Percentiles rank a stretch among this genome's conserved stretches.
These are phyloP conservation scores for Nigrospora oryzae DNA, from an alignment of 2,329 filamentous ascomycete genomes.

Conservation along the genomic window DNA sequence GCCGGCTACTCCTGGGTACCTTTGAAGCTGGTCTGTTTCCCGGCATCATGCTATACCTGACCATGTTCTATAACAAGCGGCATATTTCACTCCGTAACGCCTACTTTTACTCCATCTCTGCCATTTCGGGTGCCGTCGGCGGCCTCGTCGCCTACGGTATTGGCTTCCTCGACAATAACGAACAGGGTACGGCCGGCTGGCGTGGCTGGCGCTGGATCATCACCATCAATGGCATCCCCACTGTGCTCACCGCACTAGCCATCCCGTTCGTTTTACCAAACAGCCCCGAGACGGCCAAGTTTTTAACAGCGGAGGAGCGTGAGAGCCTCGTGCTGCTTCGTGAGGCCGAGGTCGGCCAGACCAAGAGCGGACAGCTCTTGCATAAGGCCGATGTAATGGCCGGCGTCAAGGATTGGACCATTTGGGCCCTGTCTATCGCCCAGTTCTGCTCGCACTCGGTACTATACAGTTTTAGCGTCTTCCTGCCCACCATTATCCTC, in stretches of 20 bases:
- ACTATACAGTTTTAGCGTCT: conserved; percentile 60
- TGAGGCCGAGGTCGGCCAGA: conserved; percentile 32
- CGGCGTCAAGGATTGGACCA: conserved; percentile 54
- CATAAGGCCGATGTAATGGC: conserved; percentile 44
- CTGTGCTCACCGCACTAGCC: conserved; percentile 43
- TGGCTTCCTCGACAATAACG: conserved; percentile 50
- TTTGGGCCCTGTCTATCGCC: conserved; percentile 50
- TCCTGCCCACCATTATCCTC: conserved; percentile 61
- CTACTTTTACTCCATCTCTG: conserved; percentile 53
- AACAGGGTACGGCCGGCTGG: conserved; percentile 35
- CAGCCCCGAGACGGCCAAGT: conserved; percentile 48
- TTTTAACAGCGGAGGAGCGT: conserved; percentile 44
- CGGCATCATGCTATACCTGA: conserved; percentile 49
- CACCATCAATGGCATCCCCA: conserved; percentile 47
- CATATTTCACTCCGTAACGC: conserved; percentile 54
- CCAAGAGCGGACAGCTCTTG: conserved; percentile 12
- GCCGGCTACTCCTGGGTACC: conserved; percentile 42
- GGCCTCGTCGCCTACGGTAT: conserved; percentile 59
- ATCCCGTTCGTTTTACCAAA: conserved; percentile 52
- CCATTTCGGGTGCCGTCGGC: conserved; percentile 54
- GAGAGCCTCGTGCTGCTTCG: conserved; percentile 24
- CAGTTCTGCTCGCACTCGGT: conserved; percentile 57
- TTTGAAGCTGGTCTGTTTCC: conserved; percentile 54
- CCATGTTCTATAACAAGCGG: conserved; percentile 54
- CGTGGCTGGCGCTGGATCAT: conserved; percentile 59